Base-by-base conservation (phyloP, 495 filamentous ascomycete species). In the Tuber brumale region DNA sequence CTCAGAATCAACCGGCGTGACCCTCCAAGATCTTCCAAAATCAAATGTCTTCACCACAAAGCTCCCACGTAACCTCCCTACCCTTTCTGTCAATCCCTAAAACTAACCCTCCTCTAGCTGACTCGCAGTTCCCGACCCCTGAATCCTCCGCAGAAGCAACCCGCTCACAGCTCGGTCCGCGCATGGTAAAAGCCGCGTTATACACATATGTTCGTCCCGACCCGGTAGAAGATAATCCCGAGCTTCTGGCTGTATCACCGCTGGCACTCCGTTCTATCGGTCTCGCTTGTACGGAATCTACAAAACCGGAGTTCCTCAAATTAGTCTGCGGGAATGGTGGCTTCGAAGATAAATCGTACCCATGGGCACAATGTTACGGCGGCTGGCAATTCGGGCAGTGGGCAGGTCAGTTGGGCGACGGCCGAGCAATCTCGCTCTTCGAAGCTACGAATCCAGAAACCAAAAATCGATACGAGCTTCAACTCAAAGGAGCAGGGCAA, bases 281-380 rank as follows among this genome's bases (percentile, higher is more conserved):
- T 0, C 86, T 99, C 69, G 84, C 85, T 21, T 80, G 85, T 16
- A 89, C 87, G 2, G 92, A 94, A 78, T 89, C 91, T 72, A 83
- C 89, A 61, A 92, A 88, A 2, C 84, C 90, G n/a, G 90, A 93
- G 14, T 98, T 99, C 86, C 87, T 89, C 77, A 86, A 89, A 14
- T 85, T 92, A 8, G 91, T 95, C 27, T 88, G 91, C 0, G 95
- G 95, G 4, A 97, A 97, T 83, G 89, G 90, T 80, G 87, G 96
- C 75, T 84, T 88, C 51, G 89, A 90, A 61, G 87, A 88, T 82
- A 85, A 91, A 79, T 89, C 95, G 48, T 97, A 98, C 82, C 96
- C 95, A 19, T 99, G 95, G 95, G 94, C 96, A 46, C 94, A 97
- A 85, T 97, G 94, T 83, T 99, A 99, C 85, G 95, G 95, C 74